Conservation (phyloP, 2,329 filamentous ascomycete genomes). For the Penicillium sp. region DNA sequence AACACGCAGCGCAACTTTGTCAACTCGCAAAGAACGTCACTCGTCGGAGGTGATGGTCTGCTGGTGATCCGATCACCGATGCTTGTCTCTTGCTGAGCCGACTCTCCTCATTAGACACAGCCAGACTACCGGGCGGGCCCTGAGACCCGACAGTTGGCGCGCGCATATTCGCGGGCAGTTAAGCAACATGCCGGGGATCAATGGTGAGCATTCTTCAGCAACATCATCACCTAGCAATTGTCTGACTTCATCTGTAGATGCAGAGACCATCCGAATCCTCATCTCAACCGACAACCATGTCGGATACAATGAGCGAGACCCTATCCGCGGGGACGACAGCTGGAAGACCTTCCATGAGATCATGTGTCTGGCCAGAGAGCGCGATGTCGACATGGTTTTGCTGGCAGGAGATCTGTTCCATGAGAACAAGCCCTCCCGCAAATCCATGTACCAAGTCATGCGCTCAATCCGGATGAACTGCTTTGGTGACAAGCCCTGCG, state of each 20-base stretch:
- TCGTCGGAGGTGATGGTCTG: neutral
- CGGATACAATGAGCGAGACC: slow-evolving; percentile 88
- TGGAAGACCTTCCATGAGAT: slow-evolving; percentile 96
- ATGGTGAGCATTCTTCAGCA: slow-evolving; percentile 22
- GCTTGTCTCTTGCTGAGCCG: neutral
- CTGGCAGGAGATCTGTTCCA: slow-evolving; percentile 94
- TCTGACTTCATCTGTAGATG: slow-evolving; percentile 35
- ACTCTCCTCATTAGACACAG: neutral
- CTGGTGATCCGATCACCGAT: neutral
- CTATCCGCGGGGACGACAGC: slow-evolving; percentile 92
- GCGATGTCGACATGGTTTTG: slow-evolving; percentile 96
- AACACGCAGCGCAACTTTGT: neutral
- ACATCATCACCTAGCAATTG: neutral
- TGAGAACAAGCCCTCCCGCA: slow-evolving; percentile 94
- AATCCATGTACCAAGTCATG: slow-evolving; percentile 97
- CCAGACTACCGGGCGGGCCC: neutral
- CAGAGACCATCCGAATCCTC: slow-evolving; percentile 90
- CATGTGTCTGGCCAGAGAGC: slow-evolving; percentile 77
- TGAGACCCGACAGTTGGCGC: slow-evolving; percentile 3
- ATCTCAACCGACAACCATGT: slow-evolving; percentile 97
- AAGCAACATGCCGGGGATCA: slow-evolving; percentile 24
- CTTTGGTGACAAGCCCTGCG: slow-evolving; percentile 89
- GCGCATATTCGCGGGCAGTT: neutral
- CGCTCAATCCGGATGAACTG: slow-evolving; percentile 88
- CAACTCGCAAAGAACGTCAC: neutral